A percentile compares a stretch with the other conserved stretches of the same genome.
These are phyloP conservation scores for Carpinus viminea DNA, from an alignment of 306 rosid genomes.

Conservation along the genomic window DNA sequence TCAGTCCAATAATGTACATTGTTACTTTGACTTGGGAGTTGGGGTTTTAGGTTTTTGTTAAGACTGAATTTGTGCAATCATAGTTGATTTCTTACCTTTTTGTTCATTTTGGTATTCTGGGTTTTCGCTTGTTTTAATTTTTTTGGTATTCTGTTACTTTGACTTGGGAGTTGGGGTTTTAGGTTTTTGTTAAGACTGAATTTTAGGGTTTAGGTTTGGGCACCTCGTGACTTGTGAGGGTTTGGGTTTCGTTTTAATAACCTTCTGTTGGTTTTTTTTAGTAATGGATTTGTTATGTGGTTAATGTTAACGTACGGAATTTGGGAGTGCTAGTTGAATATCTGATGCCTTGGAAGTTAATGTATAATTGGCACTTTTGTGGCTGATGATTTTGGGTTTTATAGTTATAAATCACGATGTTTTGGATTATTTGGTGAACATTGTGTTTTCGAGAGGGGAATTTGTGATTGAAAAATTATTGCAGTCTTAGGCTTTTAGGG, in stretches of 20 bases:
- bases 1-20: neutral
- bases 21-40: neutral
- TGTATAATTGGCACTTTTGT: neutral
- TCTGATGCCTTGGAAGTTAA: neutral
- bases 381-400: neutral
- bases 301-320: neutral
- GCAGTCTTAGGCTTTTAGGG: neutral
- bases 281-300: neutral
- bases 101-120: conserved; percentile 7
- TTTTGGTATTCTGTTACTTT: neutral
- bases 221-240: conserved; percentile 3
- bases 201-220: conserved; percentile 26
- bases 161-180: conserved; percentile 24
- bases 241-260: neutral
- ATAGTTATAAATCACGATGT: neutral
- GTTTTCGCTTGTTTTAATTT: neutral
- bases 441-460: neutral
- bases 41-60: too few relatives aligned
- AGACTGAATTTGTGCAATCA: neutral
- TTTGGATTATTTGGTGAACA: neutral
- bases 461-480: neutral
- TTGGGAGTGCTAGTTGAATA: neutral
- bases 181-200: neutral
- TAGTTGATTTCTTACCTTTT: neutral
- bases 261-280: neutral